These are phyloP conservation scores for Fusarium buxicola DNA, from an alignment of 2,329 filamentous ascomycete genomes.

Conservation along the genomic window DNA sequence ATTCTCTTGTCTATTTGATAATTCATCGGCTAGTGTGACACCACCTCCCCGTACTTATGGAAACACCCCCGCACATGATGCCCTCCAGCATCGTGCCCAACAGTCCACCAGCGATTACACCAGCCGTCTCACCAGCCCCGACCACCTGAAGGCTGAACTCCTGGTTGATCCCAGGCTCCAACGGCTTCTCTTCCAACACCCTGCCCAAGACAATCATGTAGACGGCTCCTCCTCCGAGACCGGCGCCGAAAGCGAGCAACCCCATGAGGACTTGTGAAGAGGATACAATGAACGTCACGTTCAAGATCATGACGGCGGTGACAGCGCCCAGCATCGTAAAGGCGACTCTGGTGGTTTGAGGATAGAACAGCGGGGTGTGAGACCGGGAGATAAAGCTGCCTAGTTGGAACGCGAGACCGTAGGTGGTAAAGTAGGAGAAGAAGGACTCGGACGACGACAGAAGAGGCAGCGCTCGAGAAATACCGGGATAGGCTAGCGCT, in stretches of 20 bases:
- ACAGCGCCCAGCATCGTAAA: constrained; percentile 23
- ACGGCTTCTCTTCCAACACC: constrained; percentile 35
- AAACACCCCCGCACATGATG: constrained; percentile 35
- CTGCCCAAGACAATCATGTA: constrained; percentile 45
- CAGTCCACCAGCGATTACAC: constrained; percentile 44
- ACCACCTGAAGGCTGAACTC: constrained; percentile 48
- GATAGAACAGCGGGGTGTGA: constrained; percentile 34
- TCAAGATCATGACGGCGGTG: constrained; percentile 28
- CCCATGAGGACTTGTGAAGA: constrained; percentile 39
- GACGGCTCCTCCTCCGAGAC: constrained; percentile 45
- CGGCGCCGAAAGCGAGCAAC: constrained; percentile 44
- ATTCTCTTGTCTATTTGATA: not conserved
- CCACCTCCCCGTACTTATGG: constrained; percentile 40
- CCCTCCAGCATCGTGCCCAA: constrained; percentile 43
- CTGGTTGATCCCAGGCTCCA: constrained; percentile 30
- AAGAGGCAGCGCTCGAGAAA: constrained; percentile 45
- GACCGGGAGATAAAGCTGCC: constrained; percentile 46
- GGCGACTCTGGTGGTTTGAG: constrained; percentile 17
- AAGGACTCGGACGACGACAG: constrained; percentile 42
- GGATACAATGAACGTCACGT: constrained; percentile 40
- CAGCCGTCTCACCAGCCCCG: constrained; percentile 47
- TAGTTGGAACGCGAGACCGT: constrained; percentile 46
- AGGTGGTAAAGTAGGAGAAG: constrained; percentile 46
- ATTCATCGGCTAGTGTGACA: constrained; percentile 41
- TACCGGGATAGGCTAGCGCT: constrained; percentile 44